Conservation (phyloP, 768 basidiomycete genomes). For the Phaffia tasmanica region DNA sequence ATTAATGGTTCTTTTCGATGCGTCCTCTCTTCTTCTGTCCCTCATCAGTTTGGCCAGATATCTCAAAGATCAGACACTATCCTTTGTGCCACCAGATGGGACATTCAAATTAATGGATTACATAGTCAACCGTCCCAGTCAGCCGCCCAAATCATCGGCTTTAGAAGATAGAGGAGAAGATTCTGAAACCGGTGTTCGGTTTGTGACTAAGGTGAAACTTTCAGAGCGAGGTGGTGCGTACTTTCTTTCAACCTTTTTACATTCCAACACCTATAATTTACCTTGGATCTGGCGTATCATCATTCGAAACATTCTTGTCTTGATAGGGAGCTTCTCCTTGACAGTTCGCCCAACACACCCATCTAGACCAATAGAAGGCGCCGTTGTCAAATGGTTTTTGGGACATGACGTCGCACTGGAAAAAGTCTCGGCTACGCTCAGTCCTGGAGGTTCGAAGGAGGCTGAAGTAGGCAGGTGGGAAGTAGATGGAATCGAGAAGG, state of each 20-base stretch:
- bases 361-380: conserved; percentile 54
- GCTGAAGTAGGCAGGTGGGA: conserved; percentile 57
- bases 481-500: conserved; percentile 60
- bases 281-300: neutral
- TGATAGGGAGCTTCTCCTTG: conserved; percentile 36
- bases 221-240: conserved; percentile 42
- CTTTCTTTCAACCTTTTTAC: conserved; percentile 48
- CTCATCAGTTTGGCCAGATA: conserved; percentile 55
- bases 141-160: conserved; percentile 33
- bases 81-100: conserved; percentile 90
- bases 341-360: conserved; percentile 32
- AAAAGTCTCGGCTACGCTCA: conserved; percentile 53
- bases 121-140: conserved; percentile 48
- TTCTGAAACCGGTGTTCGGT: conserved; percentile 27
- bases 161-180: conserved; percentile 41
- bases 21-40: no score
- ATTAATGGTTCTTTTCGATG: conserved; percentile 14
- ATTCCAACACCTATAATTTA: conserved; percentile 51
- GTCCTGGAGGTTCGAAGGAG: conserved; percentile 28
- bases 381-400: conserved; percentile 60
- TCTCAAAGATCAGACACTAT: conserved; percentile 61
- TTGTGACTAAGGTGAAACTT: conserved; percentile 36
- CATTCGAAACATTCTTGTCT: neutral
- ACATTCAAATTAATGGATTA: conserved; percentile 76
- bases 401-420: conserved; percentile 63